Percentiles rank a stretch among this genome's conserved stretches.
Evolutionary conservation across 495 filamentous ascomycete genomes (phyloP).

Genomic region (Parmelia sp.): DNA sequence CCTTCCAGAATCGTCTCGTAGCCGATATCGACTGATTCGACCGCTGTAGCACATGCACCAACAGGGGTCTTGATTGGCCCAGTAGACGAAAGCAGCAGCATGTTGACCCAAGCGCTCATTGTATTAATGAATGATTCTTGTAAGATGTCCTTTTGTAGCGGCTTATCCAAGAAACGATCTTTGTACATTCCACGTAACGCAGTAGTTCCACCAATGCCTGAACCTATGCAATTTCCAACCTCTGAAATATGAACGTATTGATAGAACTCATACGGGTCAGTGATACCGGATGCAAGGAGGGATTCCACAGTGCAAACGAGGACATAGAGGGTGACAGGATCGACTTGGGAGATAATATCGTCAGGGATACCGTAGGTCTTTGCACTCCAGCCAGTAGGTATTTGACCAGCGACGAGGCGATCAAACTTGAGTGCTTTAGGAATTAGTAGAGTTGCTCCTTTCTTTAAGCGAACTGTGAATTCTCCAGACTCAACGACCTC

Average conservation of each 20-base stretch:
- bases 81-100: slow-evolving; percentile 92
- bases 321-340: slow-evolving; percentile 90
- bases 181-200: slow-evolving; percentile 97
- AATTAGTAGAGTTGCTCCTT: slow-evolving; percentile 87
- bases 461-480: slow-evolving; percentile 87
- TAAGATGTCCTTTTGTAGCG: slow-evolving; percentile 97
- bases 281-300: slow-evolving; percentile 87
- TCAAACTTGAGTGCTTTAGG: slow-evolving; percentile 97
- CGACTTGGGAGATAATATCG: slow-evolving; percentile 95
- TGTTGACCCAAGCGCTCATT: slow-evolving; percentile 99
- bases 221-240: slow-evolving; percentile 96
- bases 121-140: slow-evolving; percentile 99
- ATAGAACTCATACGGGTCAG: slow-evolving; percentile 99
- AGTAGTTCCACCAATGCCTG: slow-evolving; percentile 88
- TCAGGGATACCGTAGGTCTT: slow-evolving; percentile 92
- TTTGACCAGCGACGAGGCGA: slow-evolving; percentile 90
- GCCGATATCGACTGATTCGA: slow-evolving; percentile 95
- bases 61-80: slow-evolving; percentile 98
- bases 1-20: slow-evolving; percentile 97
- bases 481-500: slow-evolving; percentile 93
- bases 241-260: slow-evolving; percentile 98
- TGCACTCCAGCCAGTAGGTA: slow-evolving; percentile 95
- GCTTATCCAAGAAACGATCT: slow-evolving; percentile 92
- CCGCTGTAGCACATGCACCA: slow-evolving; percentile 92
- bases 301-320: slow-evolving; percentile 90